Base-by-base conservation (phyloP, 2,329 filamentous ascomycete species). In the Diaporthe citrichinensis region DNA sequence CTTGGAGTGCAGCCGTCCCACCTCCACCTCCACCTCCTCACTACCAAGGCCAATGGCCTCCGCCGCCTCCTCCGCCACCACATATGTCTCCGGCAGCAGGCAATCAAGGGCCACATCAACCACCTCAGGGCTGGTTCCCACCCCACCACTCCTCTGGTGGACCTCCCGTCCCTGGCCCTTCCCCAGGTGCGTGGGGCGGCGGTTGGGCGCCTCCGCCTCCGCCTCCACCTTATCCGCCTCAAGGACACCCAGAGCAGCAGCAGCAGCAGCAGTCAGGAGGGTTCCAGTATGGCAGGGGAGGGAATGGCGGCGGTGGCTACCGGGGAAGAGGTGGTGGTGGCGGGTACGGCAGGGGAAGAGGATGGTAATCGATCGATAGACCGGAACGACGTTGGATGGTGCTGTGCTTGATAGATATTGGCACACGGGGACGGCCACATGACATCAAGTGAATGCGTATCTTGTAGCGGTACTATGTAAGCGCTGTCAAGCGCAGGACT, bases 11-110 rank as follows among this genome's bases (percentile, higher is more conserved):
- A 15, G 65, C 34, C 28, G 49, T 68, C 15, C 80, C 77, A n/a
- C 80, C 82, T n/a, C 82, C n/a, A n/a, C n/a, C 81, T 5, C 85
- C 83, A 8, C 84, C 85, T 14, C 78, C 78, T 20, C 84, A 84
- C 7, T 87, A 85, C 71, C 81, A 83, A 67, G 86, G 85, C 3
- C 82, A 83, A 15, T 88, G 87, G 86, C 86, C 83, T 9, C 80
- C 84, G 4, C 84, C 84, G 10, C 84, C 85, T 2, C 82, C 82
- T 0, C 83, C 82, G 1, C 81, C 81, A 34, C 77, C 72, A 17
- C 67, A 61, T 25, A 71, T 61, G 41, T 25, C 53, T 31, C 53
- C 71, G 20, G 36, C 34, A 15, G 39, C 41, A 39, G 65, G 71
- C 72, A 61, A 34, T n/a, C 58, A 62, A n/a, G 46, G 73, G 8